Evolutionary conservation across 2,329 filamentous ascomycete species (phyloP).

Genomic region (Alternaria sp.): DNA sequence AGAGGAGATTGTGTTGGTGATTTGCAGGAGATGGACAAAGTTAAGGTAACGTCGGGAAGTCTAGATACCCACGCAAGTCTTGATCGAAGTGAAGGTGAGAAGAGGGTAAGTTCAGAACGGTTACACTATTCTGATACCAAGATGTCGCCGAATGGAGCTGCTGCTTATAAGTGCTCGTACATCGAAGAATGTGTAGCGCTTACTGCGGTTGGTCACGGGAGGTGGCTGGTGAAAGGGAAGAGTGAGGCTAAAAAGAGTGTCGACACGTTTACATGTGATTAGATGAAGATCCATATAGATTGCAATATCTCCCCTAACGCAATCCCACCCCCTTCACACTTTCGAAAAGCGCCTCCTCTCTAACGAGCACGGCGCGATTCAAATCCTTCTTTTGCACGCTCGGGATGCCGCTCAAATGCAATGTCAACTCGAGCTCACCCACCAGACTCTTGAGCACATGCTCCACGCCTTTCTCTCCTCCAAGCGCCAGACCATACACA

Average conservation of each 20-base stretch:
- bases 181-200: neutral
- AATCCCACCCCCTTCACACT: constrained; percentile 23
- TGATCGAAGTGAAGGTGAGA: neutral
- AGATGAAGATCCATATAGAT: neutral
- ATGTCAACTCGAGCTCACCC: constrained; percentile 31
- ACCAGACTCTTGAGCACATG: constrained; percentile 32
- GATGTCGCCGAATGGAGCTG: neutral
- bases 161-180: neutral
- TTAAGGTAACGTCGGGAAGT: neutral
- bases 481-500: constrained; percentile 64
- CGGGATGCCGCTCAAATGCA: constrained; percentile 33
- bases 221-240: neutral
- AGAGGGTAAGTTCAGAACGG: neutral
- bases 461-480: constrained; percentile 62
- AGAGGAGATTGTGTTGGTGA: neutral
- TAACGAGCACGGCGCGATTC: constrained; percentile 27
- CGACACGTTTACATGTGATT: neutral
- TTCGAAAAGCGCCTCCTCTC: constrained; percentile 30
- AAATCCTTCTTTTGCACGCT: constrained; percentile 26
- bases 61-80: neutral
- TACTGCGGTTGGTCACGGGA: neutral
- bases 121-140: neutral
- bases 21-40: neutral
- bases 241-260: neutral
- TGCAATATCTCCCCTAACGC: constrained; percentile 1